A percentile compares a stretch with the other conserved stretches of the same genome.
These are phyloP conservation scores for Tulasnella sp. DNA, from an alignment of 768 basidiomycete species.

Conservation along the genomic window DNA sequence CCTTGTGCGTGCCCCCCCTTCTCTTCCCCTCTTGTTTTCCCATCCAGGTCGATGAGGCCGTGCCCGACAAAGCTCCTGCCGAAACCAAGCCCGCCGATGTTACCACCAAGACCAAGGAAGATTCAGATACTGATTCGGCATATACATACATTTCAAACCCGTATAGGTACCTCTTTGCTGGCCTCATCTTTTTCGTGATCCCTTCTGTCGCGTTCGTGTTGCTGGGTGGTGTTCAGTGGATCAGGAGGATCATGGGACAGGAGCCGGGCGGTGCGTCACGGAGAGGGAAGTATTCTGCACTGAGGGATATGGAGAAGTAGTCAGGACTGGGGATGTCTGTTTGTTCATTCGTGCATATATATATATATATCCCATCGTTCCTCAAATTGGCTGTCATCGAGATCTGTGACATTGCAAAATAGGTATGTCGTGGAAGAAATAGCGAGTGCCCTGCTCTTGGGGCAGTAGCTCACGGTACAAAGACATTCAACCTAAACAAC, in stretches of 20 bases:
- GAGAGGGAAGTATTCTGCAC: background rate
- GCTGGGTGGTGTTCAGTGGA: conserved; percentile 5
- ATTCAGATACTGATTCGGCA: background rate
- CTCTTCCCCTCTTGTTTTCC: background rate
- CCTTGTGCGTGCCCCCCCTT: conserved; percentile 9
- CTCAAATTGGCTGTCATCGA: too few relatives aligned
- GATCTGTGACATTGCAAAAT: too few relatives aligned
- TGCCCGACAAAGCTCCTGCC: background rate
- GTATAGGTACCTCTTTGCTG: conserved; percentile 9
- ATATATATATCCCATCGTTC: too few relatives aligned
- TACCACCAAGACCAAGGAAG: background rate
- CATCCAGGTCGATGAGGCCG: background rate
- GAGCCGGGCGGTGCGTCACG: background rate
- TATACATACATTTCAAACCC: conserved; percentile 9
- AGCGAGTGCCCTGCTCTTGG: too few relatives aligned
- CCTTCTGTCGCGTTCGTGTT: conserved; percentile 3
- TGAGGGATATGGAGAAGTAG: conserved; percentile 8
- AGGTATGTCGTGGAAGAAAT: too few relatives aligned
- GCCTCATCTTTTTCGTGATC: conserved; percentile 8
- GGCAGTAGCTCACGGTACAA: too few relatives aligned
- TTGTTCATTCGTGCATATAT: too few relatives aligned
- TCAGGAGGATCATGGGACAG: conserved; percentile 10
- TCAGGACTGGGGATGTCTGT: background rate
- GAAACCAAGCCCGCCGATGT: background rate
- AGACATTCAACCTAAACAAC: too few relatives aligned